These are phyloP conservation scores for Porpolomopsis calyptriformis DNA, from an alignment of 768 basidiomycete species.

Conservation along the genomic window DNA sequence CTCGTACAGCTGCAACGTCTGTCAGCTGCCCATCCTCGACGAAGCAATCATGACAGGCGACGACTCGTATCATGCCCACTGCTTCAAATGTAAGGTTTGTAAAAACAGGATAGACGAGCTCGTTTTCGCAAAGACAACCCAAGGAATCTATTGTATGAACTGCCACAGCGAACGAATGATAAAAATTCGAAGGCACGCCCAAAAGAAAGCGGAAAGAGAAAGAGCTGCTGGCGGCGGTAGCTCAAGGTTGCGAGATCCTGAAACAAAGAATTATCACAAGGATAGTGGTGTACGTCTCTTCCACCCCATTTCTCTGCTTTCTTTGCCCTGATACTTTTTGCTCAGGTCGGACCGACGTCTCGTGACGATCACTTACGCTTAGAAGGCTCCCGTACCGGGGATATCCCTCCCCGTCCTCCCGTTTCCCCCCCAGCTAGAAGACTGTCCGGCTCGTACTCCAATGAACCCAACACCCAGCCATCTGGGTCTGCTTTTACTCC, in stretches of 20 bases:
- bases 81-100: constrained; percentile 97
- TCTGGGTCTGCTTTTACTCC: constrained; percentile 13
- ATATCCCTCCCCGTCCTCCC: neutral
- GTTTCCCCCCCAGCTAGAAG: neutral
- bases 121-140: constrained; percentile 95
- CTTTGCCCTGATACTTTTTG: neutral
- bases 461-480: constrained; percentile 6
- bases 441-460: neutral
- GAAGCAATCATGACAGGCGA: constrained; percentile 99
- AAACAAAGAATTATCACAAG: constrained; percentile 26
- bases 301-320: constrained; percentile 1
- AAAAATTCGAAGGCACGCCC: constrained; percentile 80
- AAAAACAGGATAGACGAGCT: constrained; percentile 92
- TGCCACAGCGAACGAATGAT: constrained; percentile 98
- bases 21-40: constrained; percentile 88
- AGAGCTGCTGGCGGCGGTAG: constrained; percentile 32
- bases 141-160: constrained; percentile 98
- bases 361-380: neutral
- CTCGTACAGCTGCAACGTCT: constrained; percentile 93
- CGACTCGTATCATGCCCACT: constrained; percentile 96
- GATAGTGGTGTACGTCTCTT: constrained; percentile 33
- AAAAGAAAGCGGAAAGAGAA: constrained; percentile 68
- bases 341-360: neutral
- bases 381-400: neutral
- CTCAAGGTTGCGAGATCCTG: constrained; percentile 32